phyloP scores from a whole-genome alignment of 768 basidiomycete genomes.

The Strobilomyces dryophilus region DNA sequence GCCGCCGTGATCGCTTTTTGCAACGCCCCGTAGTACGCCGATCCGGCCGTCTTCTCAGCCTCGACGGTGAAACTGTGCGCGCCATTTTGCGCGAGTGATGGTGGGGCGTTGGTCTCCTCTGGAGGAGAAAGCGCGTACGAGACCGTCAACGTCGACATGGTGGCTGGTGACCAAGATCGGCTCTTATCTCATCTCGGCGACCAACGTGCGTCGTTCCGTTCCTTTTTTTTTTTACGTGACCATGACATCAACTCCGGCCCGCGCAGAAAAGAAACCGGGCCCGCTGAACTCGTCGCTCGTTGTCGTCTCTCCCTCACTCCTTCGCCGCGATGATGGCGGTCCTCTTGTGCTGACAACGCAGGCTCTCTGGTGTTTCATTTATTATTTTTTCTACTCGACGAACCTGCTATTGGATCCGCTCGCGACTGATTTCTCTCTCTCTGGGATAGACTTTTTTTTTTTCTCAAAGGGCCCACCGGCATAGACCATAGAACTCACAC shows the following conservation, averaged over 20 bases:
- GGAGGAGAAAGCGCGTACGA: constrained; percentile 25
- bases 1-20: constrained; percentile 48
- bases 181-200: constrained; percentile 23
- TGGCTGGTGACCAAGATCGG: constrained; percentile 5
- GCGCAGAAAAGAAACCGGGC: constrained; percentile 4
- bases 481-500: constrained; percentile 16
- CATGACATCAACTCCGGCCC: constrained; percentile 13
- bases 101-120: constrained; percentile 9
- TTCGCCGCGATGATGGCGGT: constrained; percentile 41
- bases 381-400: too few relatives aligned
- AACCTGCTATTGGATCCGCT: constrained; percentile 15
- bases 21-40: constrained; percentile 48
- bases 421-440: background rate
- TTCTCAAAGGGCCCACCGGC: background rate
- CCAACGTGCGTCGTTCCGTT: constrained; percentile 3
- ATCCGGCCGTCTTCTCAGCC: constrained; percentile 13
- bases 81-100: constrained; percentile 19
- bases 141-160: constrained; percentile 19
- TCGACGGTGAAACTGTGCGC: constrained; percentile 24
- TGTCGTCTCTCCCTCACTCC: constrained; percentile 7
- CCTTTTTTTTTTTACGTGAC: background rate
- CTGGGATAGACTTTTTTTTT: constrained; percentile 5
- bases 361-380: constrained; percentile 31
- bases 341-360: constrained; percentile 50
- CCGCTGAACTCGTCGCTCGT: background rate